phyloP scores from a whole-genome alignment of 2,329 filamentous ascomycete genomes.

The Alternaria postmessia region DNA sequence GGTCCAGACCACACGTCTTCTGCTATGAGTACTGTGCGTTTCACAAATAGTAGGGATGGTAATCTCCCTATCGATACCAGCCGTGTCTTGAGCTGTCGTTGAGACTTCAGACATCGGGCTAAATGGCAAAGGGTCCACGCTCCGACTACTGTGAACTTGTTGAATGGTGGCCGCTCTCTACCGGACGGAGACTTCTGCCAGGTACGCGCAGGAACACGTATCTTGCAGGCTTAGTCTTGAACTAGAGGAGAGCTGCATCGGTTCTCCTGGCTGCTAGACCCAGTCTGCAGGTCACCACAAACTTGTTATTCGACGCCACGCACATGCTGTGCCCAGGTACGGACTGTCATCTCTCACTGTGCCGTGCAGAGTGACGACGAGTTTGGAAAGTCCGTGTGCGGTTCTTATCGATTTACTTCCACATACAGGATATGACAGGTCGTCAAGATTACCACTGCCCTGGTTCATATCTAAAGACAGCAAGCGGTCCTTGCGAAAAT shows the following conservation, averaged over 20 bases:
- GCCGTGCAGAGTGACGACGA: conserved; percentile 3
- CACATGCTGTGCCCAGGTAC: background rate
- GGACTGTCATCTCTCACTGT: background rate
- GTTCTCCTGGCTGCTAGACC: background rate
- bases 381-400: background rate
- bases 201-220: conserved; percentile 1
- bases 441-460: background rate
- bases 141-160: conserved; percentile 4
- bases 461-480: background rate
- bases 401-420: background rate
- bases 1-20: conserved; percentile 6
- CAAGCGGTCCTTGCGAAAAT: conserved; percentile 9
- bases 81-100: background rate
- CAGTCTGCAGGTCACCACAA: background rate
- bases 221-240: background rate
- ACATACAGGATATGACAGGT: conserved; percentile 1
- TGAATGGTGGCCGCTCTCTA: conserved; percentile 2
- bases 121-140: background rate
- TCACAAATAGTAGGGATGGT: conserved; percentile 9
- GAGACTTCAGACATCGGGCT: background rate
- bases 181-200: background rate
- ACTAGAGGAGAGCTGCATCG: background rate
- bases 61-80: conserved; percentile 6
- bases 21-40: background rate
- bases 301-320: conserved; percentile 4